Evolutionary conservation across 2,329 filamentous ascomycete species (phyloP).

Genomic region (Tolypocladium ophioglossoides): DNA sequence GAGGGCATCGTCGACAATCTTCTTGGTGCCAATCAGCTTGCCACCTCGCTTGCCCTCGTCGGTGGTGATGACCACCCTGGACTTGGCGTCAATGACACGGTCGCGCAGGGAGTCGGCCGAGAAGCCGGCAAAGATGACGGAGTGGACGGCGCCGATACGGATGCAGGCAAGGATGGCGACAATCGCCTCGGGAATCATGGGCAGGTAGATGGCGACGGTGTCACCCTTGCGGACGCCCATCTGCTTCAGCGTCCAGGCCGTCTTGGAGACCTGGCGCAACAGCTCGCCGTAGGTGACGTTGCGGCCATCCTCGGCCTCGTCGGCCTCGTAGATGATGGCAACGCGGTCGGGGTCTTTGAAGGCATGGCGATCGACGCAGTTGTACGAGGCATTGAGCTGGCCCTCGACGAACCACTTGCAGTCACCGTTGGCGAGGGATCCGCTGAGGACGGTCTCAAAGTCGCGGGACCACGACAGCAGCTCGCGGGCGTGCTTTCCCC

Average conservation of each 20-base stretch:
- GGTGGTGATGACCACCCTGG: slow-evolving; percentile 89
- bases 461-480: slow-evolving; percentile 84
- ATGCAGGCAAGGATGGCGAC: slow-evolving; percentile 84
- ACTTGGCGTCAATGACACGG: slow-evolving; percentile 82
- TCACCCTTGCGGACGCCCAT: slow-evolving; percentile 97
- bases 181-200: slow-evolving; percentile 96
- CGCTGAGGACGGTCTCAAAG: slow-evolving; percentile 79
- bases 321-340: slow-evolving; percentile 97
- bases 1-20: slow-evolving; percentile 95
- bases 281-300: slow-evolving; percentile 90
- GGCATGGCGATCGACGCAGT: slow-evolving; percentile 95
- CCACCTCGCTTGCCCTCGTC: slow-evolving; percentile 97
- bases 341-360: slow-evolving; percentile 85
- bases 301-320: slow-evolving; percentile 78
- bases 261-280: slow-evolving; percentile 78
- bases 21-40: slow-evolving; percentile 96
- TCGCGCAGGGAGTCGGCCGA: slow-evolving; percentile 93
- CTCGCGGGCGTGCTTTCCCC: slow-evolving; percentile 76
- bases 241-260: slow-evolving; percentile 80
- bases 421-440: slow-evolving; percentile 70
- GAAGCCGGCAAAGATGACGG: slow-evolving; percentile 95
- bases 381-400: slow-evolving; percentile 89
- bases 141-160: slow-evolving; percentile 92
- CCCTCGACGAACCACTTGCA: slow-evolving; percentile 93
- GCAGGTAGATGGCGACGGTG: slow-evolving; percentile 92